Percentiles rank a stretch among this genome's conserved stretches.
Conservation (phyloP, 306 rosid genomes). For the Oemleria cerasiformis region DNA sequence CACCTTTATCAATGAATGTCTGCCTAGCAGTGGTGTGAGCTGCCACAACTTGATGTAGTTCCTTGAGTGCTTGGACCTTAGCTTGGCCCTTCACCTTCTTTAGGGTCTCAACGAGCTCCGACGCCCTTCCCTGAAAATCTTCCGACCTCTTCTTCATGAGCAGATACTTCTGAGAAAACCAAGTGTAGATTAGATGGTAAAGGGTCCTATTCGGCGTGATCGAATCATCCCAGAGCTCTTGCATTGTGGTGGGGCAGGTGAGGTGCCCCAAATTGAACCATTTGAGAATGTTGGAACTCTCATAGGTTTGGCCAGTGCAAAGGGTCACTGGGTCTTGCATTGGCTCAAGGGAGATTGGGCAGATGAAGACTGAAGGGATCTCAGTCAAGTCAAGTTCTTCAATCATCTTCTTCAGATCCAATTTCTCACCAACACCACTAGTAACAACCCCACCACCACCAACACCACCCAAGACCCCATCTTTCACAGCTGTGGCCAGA, state of each 20-base stretch:
- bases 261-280: slow-evolving; percentile 75
- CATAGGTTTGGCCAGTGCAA: slow-evolving; percentile 87
- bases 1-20: slow-evolving; percentile 43
- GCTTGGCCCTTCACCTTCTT: slow-evolving; percentile 72
- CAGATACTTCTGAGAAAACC: slow-evolving; percentile 61
- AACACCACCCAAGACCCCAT: slow-evolving; percentile 52
- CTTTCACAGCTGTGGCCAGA: slow-evolving; percentile 64
- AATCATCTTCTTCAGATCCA: slow-evolving; percentile 61
- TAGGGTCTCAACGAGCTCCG: slow-evolving; percentile 49
- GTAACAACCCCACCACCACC: slow-evolving; percentile 27
- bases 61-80: slow-evolving; percentile 59
- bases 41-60: slow-evolving; percentile 41
- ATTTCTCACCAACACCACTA: slow-evolving; percentile 27
- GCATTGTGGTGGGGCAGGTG: slow-evolving; percentile 88
- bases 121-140: slow-evolving; percentile 58
- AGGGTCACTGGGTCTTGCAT: slow-evolving; percentile 84
- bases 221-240: slow-evolving; percentile 76
- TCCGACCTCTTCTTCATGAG: slow-evolving; percentile 63
- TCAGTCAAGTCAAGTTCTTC: slow-evolving; percentile 57
- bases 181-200: slow-evolving; percentile 48
- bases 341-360: slow-evolving; percentile 77
- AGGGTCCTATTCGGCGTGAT: slow-evolving; percentile 66
- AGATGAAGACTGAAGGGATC: slow-evolving; percentile 71
- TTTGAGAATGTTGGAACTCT: slow-evolving; percentile 63
- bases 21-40: slow-evolving; percentile 42